Base-by-base conservation (phyloP, 2,329 filamentous ascomycete species). In the Plenodomus lindquistii region DNA sequence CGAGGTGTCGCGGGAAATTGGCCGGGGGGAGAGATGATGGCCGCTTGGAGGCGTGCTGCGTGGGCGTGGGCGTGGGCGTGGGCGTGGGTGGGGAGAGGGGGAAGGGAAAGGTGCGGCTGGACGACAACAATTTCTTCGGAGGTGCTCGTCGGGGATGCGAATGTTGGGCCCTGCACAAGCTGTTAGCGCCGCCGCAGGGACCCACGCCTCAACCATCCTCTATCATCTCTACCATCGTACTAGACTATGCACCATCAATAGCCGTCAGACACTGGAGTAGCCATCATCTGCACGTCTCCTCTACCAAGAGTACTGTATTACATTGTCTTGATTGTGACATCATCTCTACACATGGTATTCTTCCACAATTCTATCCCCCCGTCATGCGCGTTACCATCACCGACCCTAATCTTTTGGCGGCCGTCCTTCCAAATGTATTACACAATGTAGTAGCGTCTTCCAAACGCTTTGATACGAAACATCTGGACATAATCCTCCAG, bases 21-120 rank as follows among this genome's bases (percentile, higher is more conserved):
- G 51, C 57, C 59, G 55, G 41, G 53, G 56, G 60, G 55, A n/a
- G n/a, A n/a, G n/a, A n/a, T 55, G 55, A 60, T 62, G 59, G 60
- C 63, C 60, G 60, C 52, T 52, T 49, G 51, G n/a, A 51, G 51
- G 50, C 42, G 49, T 37, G 35, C 13, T 44, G 43, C 50, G 37
- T 57, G 57, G 57, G n/a, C n/a, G n/a, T n/a, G n/a, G n/a, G n/a
- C n/a, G n/a, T n/a, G n/a, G n/a, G n/a, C n/a, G n/a, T n/a, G n/a
- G n/a, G n/a, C n/a, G n/a, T n/a, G n/a, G n/a, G n/a, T n/a, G n/a
- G n/a, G n/a, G n/a, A n/a, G n/a, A n/a, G n/a, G n/a, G n/a, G n/a
- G n/a, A n/a, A n/a, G n/a, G 51, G 63, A 63, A 48, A 63, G 62
- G 48, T 53, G 57, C 55, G 54, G 46, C 53, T 53, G 40, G 51